phyloP scores from a whole-genome alignment of 768 basidiomycete genomes.

The Paxillus rubicundulus region DNA sequence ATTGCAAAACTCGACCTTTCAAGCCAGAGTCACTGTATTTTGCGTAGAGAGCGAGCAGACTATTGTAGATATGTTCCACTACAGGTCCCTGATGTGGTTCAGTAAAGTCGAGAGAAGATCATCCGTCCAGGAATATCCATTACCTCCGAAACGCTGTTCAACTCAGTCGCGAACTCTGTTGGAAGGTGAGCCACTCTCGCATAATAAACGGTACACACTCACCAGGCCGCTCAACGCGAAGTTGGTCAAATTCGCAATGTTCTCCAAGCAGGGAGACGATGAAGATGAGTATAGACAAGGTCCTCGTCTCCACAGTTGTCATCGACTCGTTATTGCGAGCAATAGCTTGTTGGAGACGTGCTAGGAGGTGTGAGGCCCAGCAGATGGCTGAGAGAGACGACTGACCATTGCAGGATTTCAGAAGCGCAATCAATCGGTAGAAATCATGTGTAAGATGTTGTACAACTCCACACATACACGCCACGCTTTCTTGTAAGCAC shows the following conservation, averaged over 20 bases:
- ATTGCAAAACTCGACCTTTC: slow-evolving; percentile 75
- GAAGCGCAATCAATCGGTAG: slow-evolving; percentile 65
- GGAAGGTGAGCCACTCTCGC: background rate
- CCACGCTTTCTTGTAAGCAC: slow-evolving; percentile 89
- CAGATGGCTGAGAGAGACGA: background rate
- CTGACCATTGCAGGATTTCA: slow-evolving; percentile 83
- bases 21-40: slow-evolving; percentile 58
- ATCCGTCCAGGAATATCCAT: background rate
- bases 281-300: slow-evolving; percentile 70
- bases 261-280: slow-evolving; percentile 86
- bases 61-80: slow-evolving; percentile 78
- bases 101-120: slow-evolving; percentile 4
- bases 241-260: slow-evolving; percentile 81
- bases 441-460: slow-evolving; percentile 87
- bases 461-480: slow-evolving; percentile 86
- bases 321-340: slow-evolving; percentile 42
- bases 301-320: slow-evolving; percentile 47
- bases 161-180: slow-evolving; percentile 53
- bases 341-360: slow-evolving; percentile 60
- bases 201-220: slow-evolving; percentile 20
- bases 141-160: slow-evolving; percentile 60
- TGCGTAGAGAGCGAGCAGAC: slow-evolving; percentile 68
- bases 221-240: slow-evolving; percentile 65
- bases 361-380: slow-evolving; percentile 33
- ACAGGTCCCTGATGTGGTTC: slow-evolving; percentile 54